phyloP scores from a whole-genome alignment of 345 rosid genomes.

The Melaleuca quinquenervia region DNA sequence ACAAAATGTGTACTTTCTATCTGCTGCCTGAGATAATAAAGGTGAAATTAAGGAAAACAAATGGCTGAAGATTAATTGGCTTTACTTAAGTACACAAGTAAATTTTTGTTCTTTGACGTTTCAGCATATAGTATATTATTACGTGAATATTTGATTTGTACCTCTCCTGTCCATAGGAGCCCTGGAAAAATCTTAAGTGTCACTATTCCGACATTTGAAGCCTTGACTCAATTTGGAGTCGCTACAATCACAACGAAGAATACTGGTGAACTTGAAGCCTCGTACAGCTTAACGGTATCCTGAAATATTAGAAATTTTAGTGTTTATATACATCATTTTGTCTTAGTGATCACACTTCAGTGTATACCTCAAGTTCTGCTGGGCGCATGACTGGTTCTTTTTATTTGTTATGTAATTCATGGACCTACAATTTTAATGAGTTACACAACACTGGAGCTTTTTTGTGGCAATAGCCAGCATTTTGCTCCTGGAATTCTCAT shows the following conservation, averaged over 20 bases:
- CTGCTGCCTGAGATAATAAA: neutral
- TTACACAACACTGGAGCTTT: neutral
- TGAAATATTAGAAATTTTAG: neutral
- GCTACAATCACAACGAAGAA: slow-evolving; percentile 64
- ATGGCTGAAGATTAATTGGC: too few species aligned
- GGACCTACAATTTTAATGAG: neutral
- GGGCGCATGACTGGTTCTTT: neutral
- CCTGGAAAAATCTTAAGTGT: slow-evolving; percentile 73
- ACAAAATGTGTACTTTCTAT: neutral
- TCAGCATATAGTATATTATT: neutral
- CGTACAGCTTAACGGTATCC: slow-evolving; percentile 80
- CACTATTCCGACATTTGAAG: slow-evolving; percentile 75
- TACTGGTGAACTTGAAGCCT: slow-evolving; percentile 85
- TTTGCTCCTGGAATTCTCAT: neutral
- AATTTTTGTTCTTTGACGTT: neutral
- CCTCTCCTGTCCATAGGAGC: slow-evolving; percentile 37
- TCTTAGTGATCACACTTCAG: neutral
- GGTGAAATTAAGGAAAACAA: neutral
- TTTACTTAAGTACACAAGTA: neutral
- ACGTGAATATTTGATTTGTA: neutral
- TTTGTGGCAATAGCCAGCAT: neutral
- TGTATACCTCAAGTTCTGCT: neutral
- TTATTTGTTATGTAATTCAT: neutral
- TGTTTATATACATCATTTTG: neutral
- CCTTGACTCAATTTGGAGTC: slow-evolving; percentile 79